Evolutionary conservation across 2,329 filamentous ascomycete genomes (phyloP), one percentile per base, ranked within the genome.

Genomic region (Microsporum audouinii): DNA sequence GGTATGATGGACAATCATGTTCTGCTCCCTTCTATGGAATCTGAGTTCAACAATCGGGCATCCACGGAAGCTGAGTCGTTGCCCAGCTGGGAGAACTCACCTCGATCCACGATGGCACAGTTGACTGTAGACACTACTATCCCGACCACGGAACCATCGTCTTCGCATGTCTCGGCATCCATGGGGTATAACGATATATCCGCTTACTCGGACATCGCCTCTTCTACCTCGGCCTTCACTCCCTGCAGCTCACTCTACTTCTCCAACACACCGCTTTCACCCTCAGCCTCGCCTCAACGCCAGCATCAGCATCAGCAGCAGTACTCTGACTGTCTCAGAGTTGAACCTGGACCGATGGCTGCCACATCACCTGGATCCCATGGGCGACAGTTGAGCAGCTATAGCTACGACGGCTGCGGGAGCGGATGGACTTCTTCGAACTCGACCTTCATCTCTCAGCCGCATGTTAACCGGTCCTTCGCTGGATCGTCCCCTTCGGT

Each of bases 161-260:
- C 87, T 0, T 88, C 88, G 68, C 87, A 86, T 43, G 81, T 89
- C 75, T 89, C 87, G 14, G 88, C 75, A 64, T 75, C 71, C 23
- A 60, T 85, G 27, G 79, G 79, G 27, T 76, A 87, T 47, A 86
- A 85, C 3, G 86, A 89, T 67, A 83, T 88, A 71, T 80, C 84
- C 57, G 84, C 84, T 2, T 88, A 87, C 69, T 86, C 90, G 61
- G 86, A 90, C 65, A 83, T 87, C 68, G 85, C 86, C 14, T 77
- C 85, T 61, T 70, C 68, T 55, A 66, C 70, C 59, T 74, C 75
- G 51, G 75, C 78, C 67, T 88, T 86, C 69, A 85, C 86, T 51
- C 80, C 83, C 10, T 81, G 80, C 63, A 88, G 84, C 71, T 88
- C 84, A n/a, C 73, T 88, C 65, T 87, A 76, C 62, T 69, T 88